These are phyloP conservation scores for Leccinum imitatum DNA, from an alignment of 768 basidiomycete species.

Conservation along the genomic window DNA sequence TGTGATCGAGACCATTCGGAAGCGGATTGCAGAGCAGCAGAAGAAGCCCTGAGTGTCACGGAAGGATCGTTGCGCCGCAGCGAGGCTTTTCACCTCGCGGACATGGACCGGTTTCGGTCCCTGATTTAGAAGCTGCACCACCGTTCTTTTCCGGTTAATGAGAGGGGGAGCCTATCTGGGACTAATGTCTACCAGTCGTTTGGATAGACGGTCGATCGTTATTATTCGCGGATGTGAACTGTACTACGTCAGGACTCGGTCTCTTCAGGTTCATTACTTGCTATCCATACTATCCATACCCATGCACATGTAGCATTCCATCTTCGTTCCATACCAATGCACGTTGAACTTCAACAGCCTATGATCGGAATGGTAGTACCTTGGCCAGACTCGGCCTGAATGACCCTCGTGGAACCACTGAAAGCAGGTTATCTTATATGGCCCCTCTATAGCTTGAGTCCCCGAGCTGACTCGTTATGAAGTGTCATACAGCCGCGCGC, in stretches of 20 bases:
- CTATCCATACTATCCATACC: background rate
- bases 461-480: conserved; percentile 4
- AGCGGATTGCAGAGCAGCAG: conserved; percentile 33
- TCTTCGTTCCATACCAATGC: background rate
- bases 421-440: conserved; percentile 2
- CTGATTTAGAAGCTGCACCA: conserved; percentile 17
- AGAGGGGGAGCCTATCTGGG: conserved; percentile 1
- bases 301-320: background rate
- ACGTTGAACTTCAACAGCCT: background rate
- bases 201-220: conserved; percentile 8
- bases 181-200: conserved; percentile 3
- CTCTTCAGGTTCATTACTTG: conserved; percentile 5
- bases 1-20: conserved; percentile 32
- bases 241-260: conserved; percentile 6
- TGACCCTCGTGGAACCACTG: conserved; percentile 4
- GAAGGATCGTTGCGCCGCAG: conserved; percentile 11
- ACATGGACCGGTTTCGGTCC: conserved; percentile 5
- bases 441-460: background rate
- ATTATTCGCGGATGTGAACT: conserved; percentile 9
- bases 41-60: conserved; percentile 24
- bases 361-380: conserved; percentile 7
- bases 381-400: background rate
- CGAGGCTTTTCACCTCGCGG: conserved; percentile 6
- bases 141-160: conserved; percentile 6
- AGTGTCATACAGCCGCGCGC: background rate